These are phyloP conservation scores for Akebia trifoliata DNA, from an alignment of 164 flowering plant genomes.

Conservation along the genomic window DNA sequence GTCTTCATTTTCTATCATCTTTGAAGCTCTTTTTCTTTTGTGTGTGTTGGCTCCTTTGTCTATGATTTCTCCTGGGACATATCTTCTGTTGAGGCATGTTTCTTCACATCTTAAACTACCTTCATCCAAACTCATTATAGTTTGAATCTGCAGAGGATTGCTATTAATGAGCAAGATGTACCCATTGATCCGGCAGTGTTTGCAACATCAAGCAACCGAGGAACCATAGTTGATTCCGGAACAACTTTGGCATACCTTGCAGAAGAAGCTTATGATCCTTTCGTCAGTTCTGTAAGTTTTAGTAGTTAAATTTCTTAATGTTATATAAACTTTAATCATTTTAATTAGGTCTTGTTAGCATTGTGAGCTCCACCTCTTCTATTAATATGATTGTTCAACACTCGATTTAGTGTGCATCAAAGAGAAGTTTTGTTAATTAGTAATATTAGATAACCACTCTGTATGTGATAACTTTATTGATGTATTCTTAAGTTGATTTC, in stretches of 20 bases:
- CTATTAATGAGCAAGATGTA: constrained; percentile 62
- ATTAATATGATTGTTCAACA: background rate
- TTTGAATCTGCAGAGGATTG: constrained; percentile 72
- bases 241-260: constrained; percentile 90
- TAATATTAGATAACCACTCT: too few species aligned
- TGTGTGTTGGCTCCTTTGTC: too few species aligned
- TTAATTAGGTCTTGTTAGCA: too few species aligned
- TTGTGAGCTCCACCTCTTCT: too few species aligned
- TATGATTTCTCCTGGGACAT: too few species aligned
- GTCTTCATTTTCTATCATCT: too few species aligned
- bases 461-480: too few species aligned
- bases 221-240: constrained; percentile 88
- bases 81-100: too few species aligned
- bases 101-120: too few species aligned
- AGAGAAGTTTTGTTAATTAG: background rate
- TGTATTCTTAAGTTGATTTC: too few species aligned
- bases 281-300: constrained; percentile 61
- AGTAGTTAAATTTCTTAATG: background rate
- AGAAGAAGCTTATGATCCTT: constrained; percentile 67
- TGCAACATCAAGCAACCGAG: constrained; percentile 53
- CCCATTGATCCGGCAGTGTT: constrained; percentile 62
- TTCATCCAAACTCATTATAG: constrained; percentile 64
- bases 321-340: background rate
- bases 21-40: too few species aligned
- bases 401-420: background rate